These are phyloP conservation scores for Tricholomella constricta DNA, from an alignment of 768 basidiomycete genomes.

Conservation along the genomic window DNA sequence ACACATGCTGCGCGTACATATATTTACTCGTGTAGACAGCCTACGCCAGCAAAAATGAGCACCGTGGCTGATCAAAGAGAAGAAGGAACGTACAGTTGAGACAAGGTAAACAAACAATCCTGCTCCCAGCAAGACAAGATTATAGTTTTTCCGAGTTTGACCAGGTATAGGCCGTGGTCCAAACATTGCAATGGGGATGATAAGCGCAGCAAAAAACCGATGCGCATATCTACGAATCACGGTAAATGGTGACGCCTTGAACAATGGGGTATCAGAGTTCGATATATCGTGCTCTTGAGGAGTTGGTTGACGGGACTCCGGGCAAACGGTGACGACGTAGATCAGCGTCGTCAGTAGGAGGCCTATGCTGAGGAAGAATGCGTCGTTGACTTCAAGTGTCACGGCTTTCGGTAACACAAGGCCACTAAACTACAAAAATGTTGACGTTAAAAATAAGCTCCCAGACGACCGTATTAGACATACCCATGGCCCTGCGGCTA, in stretches of 20 bases:
- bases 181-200: slow-evolving; percentile 72
- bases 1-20: slow-evolving; percentile 74
- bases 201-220: slow-evolving; percentile 43
- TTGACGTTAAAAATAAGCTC: background rate
- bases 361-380: slow-evolving; percentile 46
- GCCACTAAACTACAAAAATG: slow-evolving; percentile 38
- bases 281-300: slow-evolving; percentile 18
- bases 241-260: slow-evolving; percentile 33
- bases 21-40: slow-evolving; percentile 78
- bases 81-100: slow-evolving; percentile 53
- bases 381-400: slow-evolving; percentile 45
- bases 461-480: slow-evolving; percentile 38
- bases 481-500: slow-evolving; percentile 78
- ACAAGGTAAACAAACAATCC: slow-evolving; percentile 66
- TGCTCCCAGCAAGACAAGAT: slow-evolving; percentile 66
- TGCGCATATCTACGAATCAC: slow-evolving; percentile 24
- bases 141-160: slow-evolving; percentile 61
- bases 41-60: slow-evolving; percentile 29
- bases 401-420: slow-evolving; percentile 62
- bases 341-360: slow-evolving; percentile 37
- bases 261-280: slow-evolving; percentile 21
- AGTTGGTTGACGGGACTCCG: slow-evolving; percentile 50
- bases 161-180: slow-evolving; percentile 52
- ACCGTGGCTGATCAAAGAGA: background rate
- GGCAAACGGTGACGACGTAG: slow-evolving; percentile 48